phyloP scores from a whole-genome alignment of 306 rosid species.

The Castanopsis chinensis region DNA sequence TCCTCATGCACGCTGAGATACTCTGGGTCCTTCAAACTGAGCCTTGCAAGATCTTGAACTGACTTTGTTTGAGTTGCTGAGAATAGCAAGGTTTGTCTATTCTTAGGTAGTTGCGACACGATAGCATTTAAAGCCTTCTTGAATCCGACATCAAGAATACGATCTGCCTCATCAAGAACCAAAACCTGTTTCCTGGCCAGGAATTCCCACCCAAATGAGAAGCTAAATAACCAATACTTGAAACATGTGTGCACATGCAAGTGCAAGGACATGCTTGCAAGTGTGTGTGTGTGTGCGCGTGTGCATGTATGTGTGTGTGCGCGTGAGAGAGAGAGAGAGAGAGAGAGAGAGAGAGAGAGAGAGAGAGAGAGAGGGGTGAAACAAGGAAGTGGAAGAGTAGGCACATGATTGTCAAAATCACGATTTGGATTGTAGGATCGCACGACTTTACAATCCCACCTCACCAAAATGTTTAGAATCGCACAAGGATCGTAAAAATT shows the following conservation, averaged over 20 bases:
- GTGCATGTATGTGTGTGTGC: too few relatives aligned
- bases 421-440: too few relatives aligned
- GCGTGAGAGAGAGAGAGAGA: not conserved
- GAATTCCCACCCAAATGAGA: slow-evolving; percentile 36
- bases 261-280: not conserved
- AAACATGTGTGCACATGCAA: not conserved
- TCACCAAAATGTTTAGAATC: too few relatives aligned
- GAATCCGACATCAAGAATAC: slow-evolving; percentile 80
- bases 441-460: too few relatives aligned
- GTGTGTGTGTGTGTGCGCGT: accelerated
- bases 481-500: too few relatives aligned
- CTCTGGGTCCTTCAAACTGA: slow-evolving; percentile 97
- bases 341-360: too few relatives aligned
- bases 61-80: slow-evolving; percentile 94
- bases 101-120: slow-evolving; percentile 82
- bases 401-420: too few relatives aligned
- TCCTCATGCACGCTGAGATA: slow-evolving; percentile 88
- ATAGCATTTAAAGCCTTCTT: slow-evolving; percentile 75
- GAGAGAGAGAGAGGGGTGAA: not conserved
- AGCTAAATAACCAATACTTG: slow-evolving; percentile 5
- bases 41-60: slow-evolving; percentile 86
- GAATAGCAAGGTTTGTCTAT: slow-evolving; percentile 84
- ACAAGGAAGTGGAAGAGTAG: not conserved
- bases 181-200: slow-evolving; percentile 63
- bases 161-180: slow-evolving; percentile 96